Percentiles rank a stretch among this genome's conserved stretches.
phyloP scores from a whole-genome alignment of 495 filamentous ascomycete genomes.

The Tuber brumale region DNA sequence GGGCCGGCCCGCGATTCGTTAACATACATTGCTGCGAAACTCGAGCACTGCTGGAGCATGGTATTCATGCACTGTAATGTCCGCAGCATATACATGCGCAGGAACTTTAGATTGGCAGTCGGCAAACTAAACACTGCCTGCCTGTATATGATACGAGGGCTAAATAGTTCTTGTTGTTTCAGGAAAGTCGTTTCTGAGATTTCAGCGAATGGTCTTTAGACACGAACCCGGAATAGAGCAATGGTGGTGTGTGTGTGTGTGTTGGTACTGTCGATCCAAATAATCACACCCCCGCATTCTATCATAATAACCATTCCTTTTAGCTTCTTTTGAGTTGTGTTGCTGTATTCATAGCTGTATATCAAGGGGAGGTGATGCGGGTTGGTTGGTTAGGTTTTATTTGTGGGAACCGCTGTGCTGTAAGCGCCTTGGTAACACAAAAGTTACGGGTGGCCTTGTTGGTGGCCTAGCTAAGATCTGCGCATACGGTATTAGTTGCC shows the following conservation, averaged over 20 bases:
- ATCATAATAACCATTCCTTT: not conserved
- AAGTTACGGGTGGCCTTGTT: not conserved
- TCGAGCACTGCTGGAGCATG: not conserved
- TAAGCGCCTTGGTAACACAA: not conserved
- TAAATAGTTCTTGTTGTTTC: not conserved
- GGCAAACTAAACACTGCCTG: not conserved
- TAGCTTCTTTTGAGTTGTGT: not conserved
- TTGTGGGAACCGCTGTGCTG: not conserved
- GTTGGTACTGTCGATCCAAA: not conserved
- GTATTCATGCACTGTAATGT: not conserved
- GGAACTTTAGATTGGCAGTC: not conserved
- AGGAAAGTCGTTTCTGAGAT: not conserved
- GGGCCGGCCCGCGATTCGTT: conserved; percentile 2
- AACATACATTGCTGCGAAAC: not conserved
- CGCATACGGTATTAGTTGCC: not conserved
- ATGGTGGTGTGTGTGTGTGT: not conserved
- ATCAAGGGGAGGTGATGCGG: not conserved
- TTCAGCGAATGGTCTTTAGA: not conserved
- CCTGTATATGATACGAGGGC: not conserved
- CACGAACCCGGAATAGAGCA: not conserved
- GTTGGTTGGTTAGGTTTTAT: not conserved
- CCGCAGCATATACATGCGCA: not conserved
- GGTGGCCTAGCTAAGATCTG: not conserved
- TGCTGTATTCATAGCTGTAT: not conserved
- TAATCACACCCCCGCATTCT: not conserved